phyloP scores from a whole-genome alignment of 1,139 yeast genomes.

The Arxiozyma telluris region DNA sequence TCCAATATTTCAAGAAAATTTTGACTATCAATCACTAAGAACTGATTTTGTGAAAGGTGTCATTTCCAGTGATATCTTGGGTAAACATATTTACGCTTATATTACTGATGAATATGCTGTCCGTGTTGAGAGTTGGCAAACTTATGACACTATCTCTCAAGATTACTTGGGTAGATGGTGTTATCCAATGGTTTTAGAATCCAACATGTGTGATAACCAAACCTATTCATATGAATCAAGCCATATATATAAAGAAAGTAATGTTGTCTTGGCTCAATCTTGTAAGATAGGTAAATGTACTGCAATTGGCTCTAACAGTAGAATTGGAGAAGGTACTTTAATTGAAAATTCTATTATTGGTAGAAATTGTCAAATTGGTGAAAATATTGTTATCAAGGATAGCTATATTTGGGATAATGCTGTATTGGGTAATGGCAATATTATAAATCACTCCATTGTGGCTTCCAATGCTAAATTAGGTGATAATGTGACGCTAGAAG shows the following conservation, averaged over 20 bases:
- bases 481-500: conserved; percentile 40
- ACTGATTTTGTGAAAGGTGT: conserved; percentile 87
- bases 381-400: conserved; percentile 57
- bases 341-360: conserved; percentile 73
- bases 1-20: conserved; percentile 89
- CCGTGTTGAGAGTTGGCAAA: conserved; percentile 87
- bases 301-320: conserved; percentile 67
- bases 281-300: conserved; percentile 71
- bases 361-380: conserved; percentile 74
- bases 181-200: conserved; percentile 85
- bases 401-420: conserved; percentile 86
- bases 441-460: conserved; percentile 54
- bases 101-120: conserved; percentile 78
- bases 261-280: conserved; percentile 84
- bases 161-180: conserved; percentile 87
- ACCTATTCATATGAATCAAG: conserved; percentile 72
- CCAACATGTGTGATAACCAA: conserved; percentile 62
- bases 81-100: conserved; percentile 85
- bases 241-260: conserved; percentile 77
- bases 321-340: conserved; percentile 47
- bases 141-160: conserved; percentile 86
- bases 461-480: conserved; percentile 57
- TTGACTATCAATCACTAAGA: conserved; percentile 83
- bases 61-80: conserved; percentile 78
- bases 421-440: conserved; percentile 55